Evolutionary conservation across 2,329 filamentous ascomycete genomes (phyloP), one percentile per base, ranked within the genome.

Genomic region (Cladosporium sp.): DNA sequence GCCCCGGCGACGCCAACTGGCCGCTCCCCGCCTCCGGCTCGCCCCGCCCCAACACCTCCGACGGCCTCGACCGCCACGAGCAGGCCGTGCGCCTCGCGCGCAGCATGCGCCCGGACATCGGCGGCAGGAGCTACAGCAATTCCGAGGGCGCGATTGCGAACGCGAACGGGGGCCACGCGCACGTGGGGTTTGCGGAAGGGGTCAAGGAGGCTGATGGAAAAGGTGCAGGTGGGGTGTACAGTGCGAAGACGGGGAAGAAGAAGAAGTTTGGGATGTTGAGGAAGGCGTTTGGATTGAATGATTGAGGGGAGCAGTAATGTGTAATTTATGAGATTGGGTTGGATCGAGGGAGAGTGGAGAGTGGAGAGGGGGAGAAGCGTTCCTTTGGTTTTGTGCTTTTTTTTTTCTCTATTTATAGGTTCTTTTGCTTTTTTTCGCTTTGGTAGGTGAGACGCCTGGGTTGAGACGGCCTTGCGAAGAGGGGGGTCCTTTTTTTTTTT

Each of bases 231-330:
- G n/a, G 14, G 4, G 61, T 65, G 2, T 63, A 67, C 32, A 64
- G 69, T 40, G 59, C 66, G 11, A 56, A 67, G 48, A 69, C 66
- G 5, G 65, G 68, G 43, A 76, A 74, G 67, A 80, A 78, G 71
- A 88, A 87, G 77, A 86, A 84, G 69, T 88, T 89, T 68, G 77
- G 77, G 40, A 71, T 74, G 51, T 68, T 89, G 64, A 80, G 85
- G 66, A 80, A 76, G 66, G 84, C 85, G 67, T 86, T 89, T 69
- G 74, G 76, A 45, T 66, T 83, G 46, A 70, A 80, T 63, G 77
- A 80, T 61, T 82, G 67, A 71, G 7, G 33, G 32, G 19, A 43
- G 40, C 9, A 14, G 28, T 54, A 49, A 49, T 54, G 38, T 53
- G 6, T 54, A 49, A 49, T 49, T 22, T 4, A 16, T 37, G 10